These are phyloP conservation scores for Lachnellula suecica DNA, from an alignment of 2,329 filamentous ascomycete genomes.

Conservation along the genomic window DNA sequence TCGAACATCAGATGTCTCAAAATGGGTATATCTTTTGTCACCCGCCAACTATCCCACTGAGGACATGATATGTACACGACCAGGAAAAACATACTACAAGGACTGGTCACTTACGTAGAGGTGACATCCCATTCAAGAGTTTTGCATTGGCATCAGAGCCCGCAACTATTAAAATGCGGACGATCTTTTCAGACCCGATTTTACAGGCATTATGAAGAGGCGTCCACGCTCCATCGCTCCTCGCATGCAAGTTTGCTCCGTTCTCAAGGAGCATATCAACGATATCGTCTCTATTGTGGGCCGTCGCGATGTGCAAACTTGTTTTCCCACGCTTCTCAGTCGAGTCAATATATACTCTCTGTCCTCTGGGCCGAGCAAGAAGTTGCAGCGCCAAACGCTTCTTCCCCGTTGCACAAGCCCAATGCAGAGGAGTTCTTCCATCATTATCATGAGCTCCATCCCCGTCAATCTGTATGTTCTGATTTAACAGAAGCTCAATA, in stretches of 20 bases:
- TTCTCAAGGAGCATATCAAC: slow-evolving; percentile 22
- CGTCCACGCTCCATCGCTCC: slow-evolving; percentile 24
- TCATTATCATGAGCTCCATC: slow-evolving; percentile 21
- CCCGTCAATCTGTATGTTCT: slow-evolving; percentile 23
- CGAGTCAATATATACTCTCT: slow-evolving; percentile 20
- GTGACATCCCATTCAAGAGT: slow-evolving; percentile 25
- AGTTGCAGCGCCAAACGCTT: slow-evolving; percentile 21
- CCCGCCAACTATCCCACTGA: too few relatives aligned
- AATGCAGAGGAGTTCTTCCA: slow-evolving; percentile 23
- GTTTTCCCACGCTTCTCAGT: slow-evolving; percentile 26
- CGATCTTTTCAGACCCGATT: slow-evolving; percentile 22
- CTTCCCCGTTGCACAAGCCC: slow-evolving; percentile 29
- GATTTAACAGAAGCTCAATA: slow-evolving; percentile 22
- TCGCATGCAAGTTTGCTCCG: slow-evolving; percentile 16
- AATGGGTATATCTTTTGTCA: too few relatives aligned
- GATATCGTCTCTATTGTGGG: slow-evolving; percentile 24
- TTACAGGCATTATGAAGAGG: slow-evolving; percentile 27
- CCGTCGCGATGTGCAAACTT: slow-evolving; percentile 20
- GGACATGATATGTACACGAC: too few relatives aligned
- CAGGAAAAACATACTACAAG: too few relatives aligned
- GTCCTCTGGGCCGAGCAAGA: slow-evolving; percentile 15
- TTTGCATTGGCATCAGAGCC: slow-evolving; percentile 26
- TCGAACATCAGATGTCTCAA: too few relatives aligned
- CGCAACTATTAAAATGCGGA: slow-evolving; percentile 18
- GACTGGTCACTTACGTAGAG: slow-evolving; percentile 16